Evolutionary conservation across 208 protist species (phyloP).

Genomic region (Crithidia acanthocephali): DNA sequence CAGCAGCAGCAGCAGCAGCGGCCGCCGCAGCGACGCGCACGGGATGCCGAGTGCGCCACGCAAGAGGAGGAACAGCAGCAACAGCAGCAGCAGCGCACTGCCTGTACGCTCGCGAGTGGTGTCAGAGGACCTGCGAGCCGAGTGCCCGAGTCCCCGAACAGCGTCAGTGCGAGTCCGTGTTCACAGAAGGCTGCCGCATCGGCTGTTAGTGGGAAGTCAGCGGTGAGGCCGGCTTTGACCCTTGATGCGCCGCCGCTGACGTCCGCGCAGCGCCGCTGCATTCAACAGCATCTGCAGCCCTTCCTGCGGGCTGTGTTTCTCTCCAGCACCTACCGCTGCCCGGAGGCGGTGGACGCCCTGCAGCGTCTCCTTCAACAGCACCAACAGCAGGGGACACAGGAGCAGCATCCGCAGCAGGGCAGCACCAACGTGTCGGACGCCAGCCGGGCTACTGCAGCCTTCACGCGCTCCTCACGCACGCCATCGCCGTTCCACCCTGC

Average conservation of each 20-base stretch:
- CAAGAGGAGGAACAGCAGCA: background rate
- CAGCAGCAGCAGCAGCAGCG: conserved; percentile 12
- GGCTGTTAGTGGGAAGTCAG: background rate
- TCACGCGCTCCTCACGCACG: background rate
- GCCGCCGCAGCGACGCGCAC: conserved; percentile 19
- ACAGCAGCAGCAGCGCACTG: no score
- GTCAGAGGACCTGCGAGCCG: no score
- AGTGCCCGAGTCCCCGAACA: no score
- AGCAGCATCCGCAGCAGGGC: background rate
- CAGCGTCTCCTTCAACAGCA: conserved; percentile 13
- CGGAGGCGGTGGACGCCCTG: conserved; percentile 33
- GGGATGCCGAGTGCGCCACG: background rate
- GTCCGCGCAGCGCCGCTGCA: conserved; percentile 14
- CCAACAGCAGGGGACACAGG: background rate
- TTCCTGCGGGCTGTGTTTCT: conserved; percentile 42
- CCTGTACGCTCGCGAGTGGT: no score
- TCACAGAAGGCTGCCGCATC: background rate
- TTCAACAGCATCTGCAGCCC: conserved; percentile 33
- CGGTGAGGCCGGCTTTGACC: background rate
- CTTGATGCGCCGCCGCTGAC: conserved; percentile 13
- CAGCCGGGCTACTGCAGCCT: no score
- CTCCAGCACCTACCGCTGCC: conserved; percentile 38
- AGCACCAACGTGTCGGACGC: no score
- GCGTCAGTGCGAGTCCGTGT: no score
- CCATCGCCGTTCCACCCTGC: background rate